A percentile compares a stretch with the other conserved stretches of the same genome.
Conservation (phyloP, 257 asterid genomes). For the Cruciata laevipes region DNA sequence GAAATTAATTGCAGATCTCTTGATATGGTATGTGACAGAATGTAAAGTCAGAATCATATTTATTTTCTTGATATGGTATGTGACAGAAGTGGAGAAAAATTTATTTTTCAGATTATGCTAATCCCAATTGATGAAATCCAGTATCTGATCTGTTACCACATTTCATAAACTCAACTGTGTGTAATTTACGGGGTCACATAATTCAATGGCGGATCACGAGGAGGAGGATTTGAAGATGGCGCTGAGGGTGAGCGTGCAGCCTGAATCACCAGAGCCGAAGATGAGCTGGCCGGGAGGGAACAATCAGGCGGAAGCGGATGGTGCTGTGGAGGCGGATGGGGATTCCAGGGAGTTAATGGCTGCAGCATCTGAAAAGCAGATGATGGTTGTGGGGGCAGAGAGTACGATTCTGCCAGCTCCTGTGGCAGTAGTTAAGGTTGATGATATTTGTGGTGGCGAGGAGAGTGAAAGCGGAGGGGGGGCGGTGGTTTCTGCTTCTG, state of each 20-base stretch:
- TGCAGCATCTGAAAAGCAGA: conserved; percentile 89
- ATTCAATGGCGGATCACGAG: conserved; percentile 64
- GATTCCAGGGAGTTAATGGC: conserved; percentile 88
- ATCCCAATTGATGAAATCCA: not conserved
- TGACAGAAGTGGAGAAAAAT: too few species aligned
- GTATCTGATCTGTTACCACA: conserved; percentile 7
- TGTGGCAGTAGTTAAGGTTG: conserved; percentile 19
- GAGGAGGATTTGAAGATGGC: conserved; percentile 69
- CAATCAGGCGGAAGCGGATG: conserved; percentile 17
- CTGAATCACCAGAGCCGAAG: conserved; percentile 87
- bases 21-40: not conserved
- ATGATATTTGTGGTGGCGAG: conserved; percentile 32
- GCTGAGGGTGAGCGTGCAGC: conserved; percentile 56
- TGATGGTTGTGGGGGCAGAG: conserved; percentile 64
- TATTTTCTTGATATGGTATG: too few species aligned
- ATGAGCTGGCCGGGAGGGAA: conserved; percentile 69
- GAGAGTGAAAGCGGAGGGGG: conserved; percentile 21
- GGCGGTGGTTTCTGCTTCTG: not conserved
- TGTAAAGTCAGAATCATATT: too few species aligned
- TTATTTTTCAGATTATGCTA: not conserved
- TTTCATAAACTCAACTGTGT: not conserved
- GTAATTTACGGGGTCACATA: not conserved
- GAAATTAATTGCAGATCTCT: not conserved
- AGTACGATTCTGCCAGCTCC: conserved; percentile 17
- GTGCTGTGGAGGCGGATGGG: conserved; percentile 29